Evolutionary conservation across 129 eudicot genomes (phyloP).

Genomic region (Smallanthus sonchifolius): DNA sequence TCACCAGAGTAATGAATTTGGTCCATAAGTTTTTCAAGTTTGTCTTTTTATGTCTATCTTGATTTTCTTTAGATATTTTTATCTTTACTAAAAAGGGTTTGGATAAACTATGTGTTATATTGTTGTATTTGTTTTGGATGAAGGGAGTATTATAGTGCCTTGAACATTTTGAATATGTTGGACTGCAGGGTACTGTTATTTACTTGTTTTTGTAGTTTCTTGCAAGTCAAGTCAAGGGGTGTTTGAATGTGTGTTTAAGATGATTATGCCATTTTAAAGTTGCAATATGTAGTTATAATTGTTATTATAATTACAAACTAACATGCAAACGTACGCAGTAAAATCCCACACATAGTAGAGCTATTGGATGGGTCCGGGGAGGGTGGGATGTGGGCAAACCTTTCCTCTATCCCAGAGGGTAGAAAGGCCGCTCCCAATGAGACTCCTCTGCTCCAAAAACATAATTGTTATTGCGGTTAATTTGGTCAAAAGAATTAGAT

Average conservation of each 20-base stretch:
- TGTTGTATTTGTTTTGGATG: not conserved
- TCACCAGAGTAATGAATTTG: not conserved
- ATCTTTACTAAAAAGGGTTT: not conserved
- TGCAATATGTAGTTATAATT: not conserved
- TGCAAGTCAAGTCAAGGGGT: not conserved
- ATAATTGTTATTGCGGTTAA: not conserved
- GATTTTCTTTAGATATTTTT: not conserved
- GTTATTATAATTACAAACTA: no score
- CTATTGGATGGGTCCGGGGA: no score
- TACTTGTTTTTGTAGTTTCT: not conserved
- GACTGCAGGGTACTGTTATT: not conserved
- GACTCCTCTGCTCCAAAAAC: no score
- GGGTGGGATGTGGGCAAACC: no score
- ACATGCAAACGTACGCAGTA: no score
- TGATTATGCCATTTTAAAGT: not conserved
- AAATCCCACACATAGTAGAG: no score
- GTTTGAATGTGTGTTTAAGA: not conserved
- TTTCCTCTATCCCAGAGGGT: no score
- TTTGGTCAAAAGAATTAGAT: not conserved
- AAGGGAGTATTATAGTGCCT: not conserved
- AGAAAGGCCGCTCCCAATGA: no score
- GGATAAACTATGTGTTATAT: not conserved
- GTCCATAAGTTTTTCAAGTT: not conserved
- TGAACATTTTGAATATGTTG: not conserved
- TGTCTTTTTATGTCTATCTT: not conserved